phyloP scores from a whole-genome alignment of 495 filamentous ascomycete genomes.

The Penicillium soppii region DNA sequence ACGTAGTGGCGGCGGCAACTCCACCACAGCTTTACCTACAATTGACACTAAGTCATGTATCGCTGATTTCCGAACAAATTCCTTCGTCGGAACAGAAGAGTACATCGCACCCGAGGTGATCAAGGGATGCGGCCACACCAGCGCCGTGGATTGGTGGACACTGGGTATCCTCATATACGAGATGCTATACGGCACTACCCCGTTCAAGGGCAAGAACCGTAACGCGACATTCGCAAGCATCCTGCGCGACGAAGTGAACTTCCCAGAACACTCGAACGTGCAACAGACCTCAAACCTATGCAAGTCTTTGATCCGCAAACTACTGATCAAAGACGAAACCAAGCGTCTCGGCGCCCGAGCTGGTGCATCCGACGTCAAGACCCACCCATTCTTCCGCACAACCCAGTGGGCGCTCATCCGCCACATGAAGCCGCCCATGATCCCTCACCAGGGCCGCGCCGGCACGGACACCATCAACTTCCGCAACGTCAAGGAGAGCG shows the following conservation, averaged over 20 bases:
- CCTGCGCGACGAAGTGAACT: slow-evolving; percentile 87
- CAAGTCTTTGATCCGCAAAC: slow-evolving; percentile 94
- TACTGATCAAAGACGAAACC: slow-evolving; percentile 97
- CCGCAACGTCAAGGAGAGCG: slow-evolving; percentile 94
- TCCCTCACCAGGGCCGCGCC: slow-evolving; percentile 80
- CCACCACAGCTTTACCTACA: slow-evolving; percentile 78
- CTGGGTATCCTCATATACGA: slow-evolving; percentile 95
- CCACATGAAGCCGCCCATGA: slow-evolving; percentile 98
- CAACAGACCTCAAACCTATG: slow-evolving; percentile 90
- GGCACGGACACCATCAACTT: slow-evolving; percentile 96
- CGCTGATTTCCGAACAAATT: slow-evolving; percentile 96
- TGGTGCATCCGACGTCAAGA: slow-evolving; percentile 94
- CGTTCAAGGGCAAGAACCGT: slow-evolving; percentile 98
- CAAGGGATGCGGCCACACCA: slow-evolving; percentile 97
- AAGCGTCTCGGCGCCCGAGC: slow-evolving; percentile 92
- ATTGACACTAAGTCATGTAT: slow-evolving; percentile 99
- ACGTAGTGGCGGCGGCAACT: slow-evolving; percentile 66
- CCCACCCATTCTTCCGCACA: slow-evolving; percentile 90
- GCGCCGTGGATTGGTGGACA: slow-evolving; percentile 99
- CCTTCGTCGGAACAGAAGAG: slow-evolving; percentile 97
- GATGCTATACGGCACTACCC: slow-evolving; percentile 98
- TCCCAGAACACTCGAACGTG: slow-evolving; percentile 82
- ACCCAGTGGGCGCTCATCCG: slow-evolving; percentile 97
- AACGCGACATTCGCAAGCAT: slow-evolving; percentile 99
- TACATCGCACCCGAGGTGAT: slow-evolving; percentile 99